phyloP scores from a whole-genome alignment of 768 basidiomycete species.

The Gyrodon lividus region DNA sequence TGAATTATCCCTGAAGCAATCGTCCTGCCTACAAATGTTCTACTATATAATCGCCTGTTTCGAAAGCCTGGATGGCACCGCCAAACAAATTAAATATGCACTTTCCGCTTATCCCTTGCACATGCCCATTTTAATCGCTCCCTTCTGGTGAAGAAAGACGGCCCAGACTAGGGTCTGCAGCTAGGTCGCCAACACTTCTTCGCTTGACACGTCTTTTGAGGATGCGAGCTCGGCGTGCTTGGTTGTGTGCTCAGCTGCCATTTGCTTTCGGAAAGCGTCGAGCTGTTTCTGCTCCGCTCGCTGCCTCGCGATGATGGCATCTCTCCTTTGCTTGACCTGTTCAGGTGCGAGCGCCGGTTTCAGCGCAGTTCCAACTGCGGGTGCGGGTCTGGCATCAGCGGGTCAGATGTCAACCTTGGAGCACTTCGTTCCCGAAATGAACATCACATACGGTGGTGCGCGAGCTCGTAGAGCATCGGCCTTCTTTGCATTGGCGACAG shows the following conservation, averaged over 20 bases:
- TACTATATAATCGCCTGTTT: too few species aligned
- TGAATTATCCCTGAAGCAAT: too few species aligned
- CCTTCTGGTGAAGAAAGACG: background rate
- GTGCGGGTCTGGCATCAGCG: background rate
- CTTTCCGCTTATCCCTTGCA: background rate
- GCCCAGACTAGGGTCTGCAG: background rate
- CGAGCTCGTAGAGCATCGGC: background rate
- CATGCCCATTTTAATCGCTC: background rate
- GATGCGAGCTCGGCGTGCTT: background rate
- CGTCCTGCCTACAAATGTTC: too few species aligned
- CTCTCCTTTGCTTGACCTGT: constrained; percentile 6
- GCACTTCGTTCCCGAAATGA: background rate
- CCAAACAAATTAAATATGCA: too few species aligned
- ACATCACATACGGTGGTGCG: constrained; percentile 5
- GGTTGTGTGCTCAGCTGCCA: background rate
- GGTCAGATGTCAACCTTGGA: background rate
- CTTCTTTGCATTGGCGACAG: background rate
- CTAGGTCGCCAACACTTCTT: background rate
- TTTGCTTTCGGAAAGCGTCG: background rate
- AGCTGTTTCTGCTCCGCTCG: constrained; percentile 14
- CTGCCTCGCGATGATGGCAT: constrained; percentile 13
- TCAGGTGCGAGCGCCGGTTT: constrained; percentile 2
- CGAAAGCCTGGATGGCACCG: too few species aligned
- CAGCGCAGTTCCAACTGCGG: background rate
- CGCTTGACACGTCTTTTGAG: background rate